These are phyloP conservation scores for Grosmannia huntii DNA, from an alignment of 2,329 filamentous ascomycete species.

Conservation along the genomic window DNA sequence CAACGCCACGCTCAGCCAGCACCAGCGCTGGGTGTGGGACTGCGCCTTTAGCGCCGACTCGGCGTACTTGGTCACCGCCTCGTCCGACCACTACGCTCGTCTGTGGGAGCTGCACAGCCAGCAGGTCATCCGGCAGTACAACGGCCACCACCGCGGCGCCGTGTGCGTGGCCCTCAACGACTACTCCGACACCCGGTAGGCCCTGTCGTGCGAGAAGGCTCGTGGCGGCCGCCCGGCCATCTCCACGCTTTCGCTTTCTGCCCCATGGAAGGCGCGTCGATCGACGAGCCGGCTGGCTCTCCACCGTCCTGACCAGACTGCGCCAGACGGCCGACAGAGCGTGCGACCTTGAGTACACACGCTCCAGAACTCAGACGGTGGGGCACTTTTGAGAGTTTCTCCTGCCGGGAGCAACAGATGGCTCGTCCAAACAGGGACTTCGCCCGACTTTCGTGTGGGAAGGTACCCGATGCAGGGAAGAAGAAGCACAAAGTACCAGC, in stretches of 20 bases:
- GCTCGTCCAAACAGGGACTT: not conserved
- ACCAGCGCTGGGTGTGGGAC: slow-evolving; percentile 97
- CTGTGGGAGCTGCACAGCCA: slow-evolving; percentile 82
- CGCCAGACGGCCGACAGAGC: not conserved
- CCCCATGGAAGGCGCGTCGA: not conserved
- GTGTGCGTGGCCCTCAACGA: slow-evolving; percentile 92
- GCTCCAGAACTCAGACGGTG: not conserved
- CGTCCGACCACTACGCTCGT: slow-evolving; percentile 83
- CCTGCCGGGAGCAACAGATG: not conserved
- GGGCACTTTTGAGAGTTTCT: not conserved
- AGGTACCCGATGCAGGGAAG: not conserved
- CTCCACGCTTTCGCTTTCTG: not conserved
- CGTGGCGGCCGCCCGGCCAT: not conserved
- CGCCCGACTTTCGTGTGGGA: not conserved
- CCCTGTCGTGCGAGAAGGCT: not conserved
- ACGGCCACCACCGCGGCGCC: slow-evolving; percentile 82
- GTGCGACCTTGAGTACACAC: not conserved
- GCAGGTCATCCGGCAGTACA: slow-evolving; percentile 87
- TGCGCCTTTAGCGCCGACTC: slow-evolving; percentile 90
- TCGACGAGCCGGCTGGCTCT: not conserved
- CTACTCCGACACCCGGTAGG: slow-evolving; percentile 40
- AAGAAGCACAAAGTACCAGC: not conserved
- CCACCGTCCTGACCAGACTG: not conserved
- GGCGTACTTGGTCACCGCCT: slow-evolving; percentile 85
- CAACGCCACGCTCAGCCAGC: slow-evolving; percentile 75